These are phyloP conservation scores for Aspergillus fumigatus DNA, from an alignment of 2,329 filamentous ascomycete species.

Conservation along the genomic window DNA sequence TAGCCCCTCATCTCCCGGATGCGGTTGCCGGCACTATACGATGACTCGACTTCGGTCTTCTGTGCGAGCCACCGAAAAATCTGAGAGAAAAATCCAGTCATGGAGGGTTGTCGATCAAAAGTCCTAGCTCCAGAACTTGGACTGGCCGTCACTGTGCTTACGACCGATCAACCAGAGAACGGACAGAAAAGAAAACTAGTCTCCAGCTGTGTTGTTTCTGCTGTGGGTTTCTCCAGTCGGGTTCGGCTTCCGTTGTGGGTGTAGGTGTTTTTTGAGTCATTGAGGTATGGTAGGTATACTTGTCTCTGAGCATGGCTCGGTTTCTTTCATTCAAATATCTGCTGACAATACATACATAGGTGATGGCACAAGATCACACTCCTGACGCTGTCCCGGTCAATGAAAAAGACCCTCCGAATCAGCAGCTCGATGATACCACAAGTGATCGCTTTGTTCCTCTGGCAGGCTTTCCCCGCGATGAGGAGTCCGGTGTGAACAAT, in stretches of 20 bases:
- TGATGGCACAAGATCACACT: neutral
- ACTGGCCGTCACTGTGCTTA: neutral
- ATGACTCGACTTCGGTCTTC: conserved; percentile 7
- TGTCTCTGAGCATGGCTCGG: neutral
- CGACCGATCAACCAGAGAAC: neutral
- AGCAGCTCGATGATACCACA: conserved; percentile 4
- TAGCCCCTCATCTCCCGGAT: neutral
- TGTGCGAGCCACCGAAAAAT: conserved; percentile 4
- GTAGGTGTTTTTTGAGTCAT: neutral
- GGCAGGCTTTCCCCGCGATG: conserved; percentile 8
- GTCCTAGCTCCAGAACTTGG: neutral
- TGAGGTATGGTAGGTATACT: neutral
- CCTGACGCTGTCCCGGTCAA: neutral
- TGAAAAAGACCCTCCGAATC: neutral
- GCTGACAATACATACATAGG: neutral
- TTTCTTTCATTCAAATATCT: neutral
- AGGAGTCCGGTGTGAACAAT: conserved; percentile 16
- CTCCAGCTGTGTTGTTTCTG: neutral
- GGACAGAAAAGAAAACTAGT: neutral
- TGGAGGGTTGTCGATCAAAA: neutral
- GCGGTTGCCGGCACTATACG: neutral
- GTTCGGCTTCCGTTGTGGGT: neutral
- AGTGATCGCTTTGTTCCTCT: conserved; percentile 8
- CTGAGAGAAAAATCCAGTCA: neutral
- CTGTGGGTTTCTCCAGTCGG: neutral